phyloP scores from a whole-genome alignment of 1,284 basidiomycete genomes.

The Trichosporon coremiiforme region DNA sequence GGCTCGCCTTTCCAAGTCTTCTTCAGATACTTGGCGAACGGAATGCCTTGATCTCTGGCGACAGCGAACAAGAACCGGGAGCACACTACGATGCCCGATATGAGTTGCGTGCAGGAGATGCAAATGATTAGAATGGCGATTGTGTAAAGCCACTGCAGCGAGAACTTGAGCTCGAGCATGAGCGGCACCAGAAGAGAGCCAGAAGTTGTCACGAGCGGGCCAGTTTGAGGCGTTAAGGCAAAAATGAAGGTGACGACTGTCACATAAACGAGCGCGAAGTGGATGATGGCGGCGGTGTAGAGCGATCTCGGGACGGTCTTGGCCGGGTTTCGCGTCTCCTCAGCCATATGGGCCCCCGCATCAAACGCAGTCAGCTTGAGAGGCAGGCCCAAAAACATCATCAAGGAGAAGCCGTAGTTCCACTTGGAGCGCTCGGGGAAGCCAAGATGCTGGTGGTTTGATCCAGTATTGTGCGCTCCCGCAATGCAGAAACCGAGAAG shows the following conservation, averaged over 20 bases:
- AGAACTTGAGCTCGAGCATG: neutral
- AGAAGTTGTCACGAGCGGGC: neutral
- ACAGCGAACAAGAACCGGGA: conserved; percentile 52
- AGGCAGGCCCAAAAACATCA: conserved; percentile 9
- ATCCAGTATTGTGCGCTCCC: neutral
- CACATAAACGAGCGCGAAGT: neutral
- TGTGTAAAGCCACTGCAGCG: neutral
- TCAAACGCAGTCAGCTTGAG: neutral
- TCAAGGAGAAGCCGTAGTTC: neutral
- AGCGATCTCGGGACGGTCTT: neutral
- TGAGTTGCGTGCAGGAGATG: conserved; percentile 24
- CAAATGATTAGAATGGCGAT: neutral
- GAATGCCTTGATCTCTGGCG: conserved; percentile 51
- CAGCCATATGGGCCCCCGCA: conserved; percentile 1
- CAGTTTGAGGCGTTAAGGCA: neutral
- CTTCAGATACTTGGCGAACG: conserved; percentile 31
- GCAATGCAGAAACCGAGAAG: neutral
- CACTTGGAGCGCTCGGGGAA: neutral
- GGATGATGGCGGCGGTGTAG: neutral
- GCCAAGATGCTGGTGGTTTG: neutral
- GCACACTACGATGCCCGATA: conserved; percentile 50
- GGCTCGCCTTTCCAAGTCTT: conserved; percentile 15
- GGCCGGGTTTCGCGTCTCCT: conserved; percentile 1
- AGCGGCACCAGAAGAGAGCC: neutral
- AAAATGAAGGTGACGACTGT: neutral